Base-by-base conservation (phyloP, 2,329 filamentous ascomycete genomes). In the Aureobasidium pullulans region DNA sequence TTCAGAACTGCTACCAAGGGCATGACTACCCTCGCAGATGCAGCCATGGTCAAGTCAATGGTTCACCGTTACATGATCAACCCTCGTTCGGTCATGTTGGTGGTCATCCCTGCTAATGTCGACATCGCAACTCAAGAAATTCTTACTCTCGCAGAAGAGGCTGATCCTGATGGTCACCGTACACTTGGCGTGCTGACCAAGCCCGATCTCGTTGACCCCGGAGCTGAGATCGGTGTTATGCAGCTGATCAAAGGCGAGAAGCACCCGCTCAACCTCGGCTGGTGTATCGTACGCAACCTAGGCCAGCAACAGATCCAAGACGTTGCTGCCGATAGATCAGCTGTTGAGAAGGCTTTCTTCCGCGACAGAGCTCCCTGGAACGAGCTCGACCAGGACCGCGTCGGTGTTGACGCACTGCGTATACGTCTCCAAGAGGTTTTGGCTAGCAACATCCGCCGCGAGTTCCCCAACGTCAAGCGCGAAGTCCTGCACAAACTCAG, bases 51-150 rank as follows among this genome's bases (percentile, higher is more conserved):
- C 2, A 62, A 67, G 29, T 66, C 68, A 1, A 73, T 78, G 67
- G 75, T 77, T 0, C 46, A 66, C 5, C 43, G 50, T 0, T 77
- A 78, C 60, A 75, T 78, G 68, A 36, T 67, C 19, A 75, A 75
- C 54, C 64, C 67, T 0, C 68, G 75, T 4, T 72, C 72, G 1
- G 69, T 77, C 40, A 76, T 78, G 34, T 68, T 79, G 46, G 68
- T 74, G 0, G 77, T 79, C 0, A 65, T 79, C 2, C 73, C 73
- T 0, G 73, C 74, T 9, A 75, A 73, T 32, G 71, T 73, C 3
- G 77, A 81, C 54, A 69, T 78, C 31, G 73, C 72, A 0, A 79
- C 72, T 0, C 76, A 80, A 54, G 72, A 76, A 36, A 79, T 81
- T 39, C 65, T 80, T 1, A 66, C 73, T 29, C 64, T 75, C 42